Base-by-base conservation (phyloP, 1,284 basidiomycete genomes). In the Pyrrhoderma noxium region DNA sequence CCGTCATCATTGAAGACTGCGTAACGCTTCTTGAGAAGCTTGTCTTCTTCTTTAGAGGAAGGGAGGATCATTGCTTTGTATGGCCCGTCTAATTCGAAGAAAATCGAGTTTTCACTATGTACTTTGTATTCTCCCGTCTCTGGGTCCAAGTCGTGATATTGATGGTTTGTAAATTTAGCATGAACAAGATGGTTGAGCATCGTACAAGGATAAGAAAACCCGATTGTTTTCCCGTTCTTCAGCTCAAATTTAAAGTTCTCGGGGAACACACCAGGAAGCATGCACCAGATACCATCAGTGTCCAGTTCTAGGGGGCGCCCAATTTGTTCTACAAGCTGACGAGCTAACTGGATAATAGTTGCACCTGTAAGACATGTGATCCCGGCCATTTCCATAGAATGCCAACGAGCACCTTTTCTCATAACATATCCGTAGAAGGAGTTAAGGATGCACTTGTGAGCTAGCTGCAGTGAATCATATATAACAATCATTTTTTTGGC, bases 301-400 rank as follows among this genome's bases (percentile, higher is more conserved):
- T 99, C 96, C 58, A 99, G 72, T 65, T 99, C 96, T 49, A 99
- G 81, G 0, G 96, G 96, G 16, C 96, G 83, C 1, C 96, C 96
- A 51, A 99, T 93, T 65, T 96, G 91, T 61, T 99, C 96, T 22
- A 99, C 96, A 13, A 96, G 76, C 57, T 95, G 89, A 36, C 96
- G 83, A n/a, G 96, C 96, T 93, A 99, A 95, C 67, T 99, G 96
- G 61, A 99, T 99, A 70, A 99, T 99, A 3, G 83, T 92, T 4
- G 96, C 94, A n/a, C 96, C 96, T 0, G 96, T 99, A 45, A 99
- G 73, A 71, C 96, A 99, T 8, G 96, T 99, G 61, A 99, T 98
- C 18, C 96, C 96, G 0, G 96, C 96, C 96, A 99, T 99, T 72
- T 99, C 96, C 96, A 99, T 99, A 36, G 94, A 98, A 69, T 99